Base-by-base conservation (phyloP, 352 stramenopile genomes). In the Pythium pyrilobum region DNA sequence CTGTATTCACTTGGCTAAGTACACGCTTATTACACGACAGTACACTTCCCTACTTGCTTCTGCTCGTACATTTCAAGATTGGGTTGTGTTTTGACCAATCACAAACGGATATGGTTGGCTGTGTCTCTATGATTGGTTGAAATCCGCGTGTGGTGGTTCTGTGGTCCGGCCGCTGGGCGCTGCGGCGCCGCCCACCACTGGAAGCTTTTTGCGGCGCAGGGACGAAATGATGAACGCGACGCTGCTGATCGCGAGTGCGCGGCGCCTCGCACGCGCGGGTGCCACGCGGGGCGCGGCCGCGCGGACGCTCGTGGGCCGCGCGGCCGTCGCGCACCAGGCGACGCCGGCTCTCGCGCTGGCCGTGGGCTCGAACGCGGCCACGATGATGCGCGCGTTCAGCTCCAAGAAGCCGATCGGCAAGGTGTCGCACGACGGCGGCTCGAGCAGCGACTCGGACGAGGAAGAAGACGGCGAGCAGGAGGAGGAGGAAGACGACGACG, bases 141-240 rank as follows among this genome's bases (percentile, higher is more conserved):
- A 53, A 60, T 48, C 51, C 18, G 16, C 37, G 51, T 51, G n/a
- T n/a, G n/a, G n/a, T n/a, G n/a, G n/a, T n/a, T n/a, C n/a, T n/a
- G n/a, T n/a, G n/a, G n/a, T n/a, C n/a, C n/a, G n/a, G n/a, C n/a
- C n/a, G n/a, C n/a, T n/a, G n/a, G n/a, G n/a, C n/a, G n/a, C n/a
- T n/a, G n/a, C n/a, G n/a, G n/a, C n/a, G n/a, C n/a, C n/a, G n/a
- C n/a, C n/a, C n/a, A n/a, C n/a, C n/a, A n/a, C n/a, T n/a, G n/a
- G n/a, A n/a, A n/a, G n/a, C n/a, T n/a, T n/a, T n/a, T n/a, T n/a
- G n/a, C n/a, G n/a, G n/a, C n/a, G n/a, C n/a, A 28, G 18, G 27
- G 42, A 38, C 23, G 25, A 28, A n/a, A 32, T 25, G 15, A 79
- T 85, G 69, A 85, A 85, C 64, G 52, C 59, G 45, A 29, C 52